A percentile compares a stretch with the other conserved stretches of the same genome.
Evolutionary conservation across 371 early-diverging fungal genomes (phyloP).

Genomic region (Mucor irregularis): DNA sequence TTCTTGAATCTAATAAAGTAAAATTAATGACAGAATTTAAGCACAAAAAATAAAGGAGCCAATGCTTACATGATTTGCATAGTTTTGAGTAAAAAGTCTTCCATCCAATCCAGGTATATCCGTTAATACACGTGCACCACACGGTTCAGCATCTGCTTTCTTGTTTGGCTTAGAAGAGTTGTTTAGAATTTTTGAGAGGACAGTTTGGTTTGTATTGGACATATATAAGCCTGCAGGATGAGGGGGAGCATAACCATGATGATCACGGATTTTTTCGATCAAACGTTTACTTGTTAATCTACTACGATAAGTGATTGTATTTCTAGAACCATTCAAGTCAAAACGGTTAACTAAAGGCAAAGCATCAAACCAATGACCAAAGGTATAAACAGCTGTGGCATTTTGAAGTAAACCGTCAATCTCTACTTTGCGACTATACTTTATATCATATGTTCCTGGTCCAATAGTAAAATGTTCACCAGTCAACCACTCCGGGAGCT

Average conservation of each 20-base stretch:
- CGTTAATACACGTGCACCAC: slow-evolving; percentile 50
- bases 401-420: slow-evolving; percentile 60
- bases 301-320: slow-evolving; percentile 59
- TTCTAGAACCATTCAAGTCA: slow-evolving; percentile 54
- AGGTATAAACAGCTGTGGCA: slow-evolving; percentile 58
- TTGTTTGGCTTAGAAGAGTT: slow-evolving; percentile 41
- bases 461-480: slow-evolving; percentile 67
- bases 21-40: background rate
- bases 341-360: slow-evolving; percentile 65
- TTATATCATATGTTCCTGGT: slow-evolving; percentile 62
- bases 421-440: slow-evolving; percentile 59
- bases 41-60: background rate
- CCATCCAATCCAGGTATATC: slow-evolving; percentile 57
- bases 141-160: slow-evolving; percentile 60
- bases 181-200: slow-evolving; percentile 56
- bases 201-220: slow-evolving; percentile 68
- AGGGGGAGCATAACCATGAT: slow-evolving; percentile 65
- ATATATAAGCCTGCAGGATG: slow-evolving; percentile 65
- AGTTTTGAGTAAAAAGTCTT: slow-evolving; percentile 56
- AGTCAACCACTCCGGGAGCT: slow-evolving; percentile 63
- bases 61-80: slow-evolving; percentile 54
- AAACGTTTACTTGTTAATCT: slow-evolving; percentile 61
- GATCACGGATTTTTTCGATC: slow-evolving; percentile 63
- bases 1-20: slow-evolving; percentile 57
- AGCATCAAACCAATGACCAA: slow-evolving; percentile 76